These are phyloP conservation scores for Neckera pumila DNA, from an alignment of 225 moss, liverwort and hornwort genomes.

Conservation along the genomic window DNA sequence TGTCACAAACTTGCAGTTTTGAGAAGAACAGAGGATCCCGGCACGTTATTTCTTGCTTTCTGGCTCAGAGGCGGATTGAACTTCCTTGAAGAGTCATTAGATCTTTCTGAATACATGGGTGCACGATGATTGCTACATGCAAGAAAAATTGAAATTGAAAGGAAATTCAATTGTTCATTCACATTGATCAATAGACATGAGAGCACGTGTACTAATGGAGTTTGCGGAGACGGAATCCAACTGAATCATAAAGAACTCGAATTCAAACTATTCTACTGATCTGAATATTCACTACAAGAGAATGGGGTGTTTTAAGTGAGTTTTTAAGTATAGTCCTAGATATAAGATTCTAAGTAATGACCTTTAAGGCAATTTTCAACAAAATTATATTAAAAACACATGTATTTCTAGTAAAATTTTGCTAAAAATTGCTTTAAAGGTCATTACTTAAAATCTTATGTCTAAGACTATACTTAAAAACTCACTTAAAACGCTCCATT, in stretches of 20 bases:
- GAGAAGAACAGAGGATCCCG: not conserved
- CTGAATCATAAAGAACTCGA: not conserved
- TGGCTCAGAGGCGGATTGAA: not conserved
- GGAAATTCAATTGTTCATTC: not conserved
- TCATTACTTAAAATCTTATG: no score
- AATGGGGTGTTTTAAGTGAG: no score
- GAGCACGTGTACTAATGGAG: not conserved
- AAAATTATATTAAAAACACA: no score
- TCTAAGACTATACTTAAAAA: no score
- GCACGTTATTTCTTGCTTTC: not conserved
- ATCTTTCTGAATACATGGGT: not conserved
- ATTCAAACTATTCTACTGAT: not conserved
- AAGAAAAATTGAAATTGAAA: not conserved
- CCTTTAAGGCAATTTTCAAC: no score
- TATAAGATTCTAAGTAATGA: no score
- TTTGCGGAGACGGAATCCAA: not conserved
- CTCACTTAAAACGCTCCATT: no score
- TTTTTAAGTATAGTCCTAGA: no score
- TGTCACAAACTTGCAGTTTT: not conserved
- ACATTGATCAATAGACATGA: not conserved
- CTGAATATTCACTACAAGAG: no score
- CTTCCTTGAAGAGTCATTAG: not conserved
- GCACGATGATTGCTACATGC: not conserved
- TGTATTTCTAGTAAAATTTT: no score
- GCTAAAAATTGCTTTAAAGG: no score